Percentiles rank a stretch among this genome's conserved stretches.
Conservation (phyloP, 1,139 yeast genomes). For the Arxiozyma telluris region DNA sequence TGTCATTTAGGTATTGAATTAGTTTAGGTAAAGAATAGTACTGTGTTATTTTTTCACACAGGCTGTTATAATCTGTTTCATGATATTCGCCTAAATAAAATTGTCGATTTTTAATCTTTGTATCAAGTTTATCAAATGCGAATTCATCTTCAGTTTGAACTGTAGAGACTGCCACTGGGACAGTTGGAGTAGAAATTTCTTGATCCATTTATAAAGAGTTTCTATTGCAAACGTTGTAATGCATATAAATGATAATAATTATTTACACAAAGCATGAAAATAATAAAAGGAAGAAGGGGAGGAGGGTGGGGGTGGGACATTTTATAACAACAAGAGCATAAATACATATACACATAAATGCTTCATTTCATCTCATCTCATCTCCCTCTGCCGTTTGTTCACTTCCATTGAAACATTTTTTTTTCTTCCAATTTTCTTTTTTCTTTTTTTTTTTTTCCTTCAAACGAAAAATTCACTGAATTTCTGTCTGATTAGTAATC, state of each 20-base stretch:
- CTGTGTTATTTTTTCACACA: conserved; percentile 33
- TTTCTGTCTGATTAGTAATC: background rate
- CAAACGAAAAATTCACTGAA: background rate
- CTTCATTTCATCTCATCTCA: too few species aligned
- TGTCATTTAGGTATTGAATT: conserved; percentile 32
- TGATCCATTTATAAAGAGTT: background rate
- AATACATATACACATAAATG: background rate
- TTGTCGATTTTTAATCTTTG: conserved; percentile 30
- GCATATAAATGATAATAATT: background rate
- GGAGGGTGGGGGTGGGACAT: too few species aligned
- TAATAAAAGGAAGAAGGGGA: too few species aligned
- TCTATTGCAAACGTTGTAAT: background rate
- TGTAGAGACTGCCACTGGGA: conserved; percentile 56
- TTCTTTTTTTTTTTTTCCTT: too few species aligned
- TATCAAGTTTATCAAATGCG: conserved; percentile 34
- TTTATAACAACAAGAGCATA: too few species aligned
- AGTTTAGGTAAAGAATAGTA: conserved; percentile 49
- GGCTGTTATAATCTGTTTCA: conserved; percentile 14
- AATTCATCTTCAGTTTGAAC: conserved; percentile 48
- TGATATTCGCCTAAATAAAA: conserved; percentile 32
- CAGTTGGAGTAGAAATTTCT: conserved; percentile 6
- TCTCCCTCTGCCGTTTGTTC: background rate
- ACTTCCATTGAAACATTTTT: background rate
- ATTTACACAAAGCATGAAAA: too few species aligned
- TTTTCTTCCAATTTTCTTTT: background rate